Evolutionary conservation across 495 filamentous ascomycete species (phyloP), one percentile per base, ranked within the genome.

Genomic region (Corynascus novoguineensis): DNA sequence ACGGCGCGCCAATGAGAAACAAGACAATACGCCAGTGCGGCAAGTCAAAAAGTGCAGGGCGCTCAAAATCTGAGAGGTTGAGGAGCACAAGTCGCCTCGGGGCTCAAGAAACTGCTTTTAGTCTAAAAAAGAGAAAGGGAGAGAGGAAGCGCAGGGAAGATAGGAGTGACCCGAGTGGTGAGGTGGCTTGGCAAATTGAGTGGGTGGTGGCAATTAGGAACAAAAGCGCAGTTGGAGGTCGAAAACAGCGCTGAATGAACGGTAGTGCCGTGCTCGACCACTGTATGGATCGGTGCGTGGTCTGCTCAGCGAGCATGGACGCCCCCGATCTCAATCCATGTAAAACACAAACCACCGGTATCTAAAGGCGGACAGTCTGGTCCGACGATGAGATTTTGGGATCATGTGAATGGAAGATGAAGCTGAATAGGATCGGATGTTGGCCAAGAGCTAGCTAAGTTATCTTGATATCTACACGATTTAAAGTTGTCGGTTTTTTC

Each of bases 1-100:
- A 38, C 2, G 53, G 50, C 53, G 45, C 44, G 53, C 53, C 25
- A 49, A 57, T 50, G 28, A 50, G 47, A 51, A 37, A 51, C 46
- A 57, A 44, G 17, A 45, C 46, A 19, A 48, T n/a, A 14, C 22
- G 45, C 45, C 42, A 47, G 10, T 29, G 28, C 27, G 41, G 50
- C 35, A 52, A 19, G n/a, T 28, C 27, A n/a, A 6, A 10, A 35
- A 35, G 51, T 3, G 6, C 11, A 31, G 51, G 10, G 17, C 11
- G 1, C 17, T 15, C 44, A 37, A 10, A 42, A 37, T 31, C 8
- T 24, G n/a, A 11, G 50, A 24, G 28, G 35, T 21, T 22, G 27
- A 54, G 28, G 11, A 19, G 28, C 5, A 46, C 27, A 46, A 15
- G 41, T 25, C 7, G 53, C 4, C 31, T 21, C 10, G 17, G 22